These are phyloP conservation scores for Pythium sukuiense DNA, from an alignment of 352 stramenopile species.

Conservation along the genomic window DNA sequence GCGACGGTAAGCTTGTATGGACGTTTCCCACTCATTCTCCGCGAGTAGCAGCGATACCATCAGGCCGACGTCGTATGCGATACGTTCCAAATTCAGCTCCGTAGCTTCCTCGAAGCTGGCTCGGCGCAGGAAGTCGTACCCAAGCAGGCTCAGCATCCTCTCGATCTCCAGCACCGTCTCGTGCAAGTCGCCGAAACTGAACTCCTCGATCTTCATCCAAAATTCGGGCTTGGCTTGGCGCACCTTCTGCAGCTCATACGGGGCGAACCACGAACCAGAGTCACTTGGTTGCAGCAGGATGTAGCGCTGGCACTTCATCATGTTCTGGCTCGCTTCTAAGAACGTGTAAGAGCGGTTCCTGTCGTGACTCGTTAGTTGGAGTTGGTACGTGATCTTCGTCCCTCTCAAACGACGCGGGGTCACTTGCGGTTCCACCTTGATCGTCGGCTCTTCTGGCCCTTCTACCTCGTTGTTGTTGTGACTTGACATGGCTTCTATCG, in stretches of 20 bases:
- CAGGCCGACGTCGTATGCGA: background rate
- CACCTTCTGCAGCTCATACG: background rate
- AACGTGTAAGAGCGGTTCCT: background rate
- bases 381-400: background rate
- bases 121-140: background rate
- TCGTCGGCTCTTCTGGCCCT: background rate
- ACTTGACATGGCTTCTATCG: background rate
- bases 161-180: background rate
- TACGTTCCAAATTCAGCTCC: background rate
- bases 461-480: background rate
- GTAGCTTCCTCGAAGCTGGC: background rate
- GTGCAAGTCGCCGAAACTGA: background rate
- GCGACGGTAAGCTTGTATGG: background rate
- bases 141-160: background rate
- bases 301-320: background rate
- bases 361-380: background rate
- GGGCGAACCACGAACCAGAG: background rate
- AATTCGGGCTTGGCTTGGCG: background rate
- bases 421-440: background rate
- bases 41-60: slow-evolving; percentile 11
- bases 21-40: slow-evolving; percentile 11
- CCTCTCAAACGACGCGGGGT: background rate
- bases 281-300: background rate
- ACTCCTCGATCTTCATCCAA: background rate
- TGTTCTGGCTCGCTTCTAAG: background rate